A percentile compares a stretch with the other conserved stretches of the same genome.
These are phyloP conservation scores for Botrytis pseudocinerea DNA, from an alignment of 2,329 filamentous ascomycete genomes.

Conservation along the genomic window DNA sequence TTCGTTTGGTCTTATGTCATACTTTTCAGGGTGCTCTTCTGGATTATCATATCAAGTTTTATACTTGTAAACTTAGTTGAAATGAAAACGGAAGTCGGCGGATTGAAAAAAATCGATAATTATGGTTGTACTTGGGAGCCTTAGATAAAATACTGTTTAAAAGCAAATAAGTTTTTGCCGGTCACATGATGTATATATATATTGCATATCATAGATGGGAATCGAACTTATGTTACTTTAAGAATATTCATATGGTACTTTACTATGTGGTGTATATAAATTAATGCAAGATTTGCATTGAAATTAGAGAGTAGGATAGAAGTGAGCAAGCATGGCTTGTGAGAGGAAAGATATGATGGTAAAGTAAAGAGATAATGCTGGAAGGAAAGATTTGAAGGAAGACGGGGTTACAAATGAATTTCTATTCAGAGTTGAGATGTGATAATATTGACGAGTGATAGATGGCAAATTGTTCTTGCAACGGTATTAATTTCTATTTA, in stretches of 20 bases:
- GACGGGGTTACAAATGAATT: neutral
- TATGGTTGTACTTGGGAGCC: no score
- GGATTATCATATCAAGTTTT: no score
- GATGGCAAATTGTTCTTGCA: neutral
- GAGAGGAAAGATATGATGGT: neutral
- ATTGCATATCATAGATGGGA: neutral
- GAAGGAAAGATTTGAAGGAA: fast-evolving
- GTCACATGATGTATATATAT: no score
- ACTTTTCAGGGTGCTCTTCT: no score
- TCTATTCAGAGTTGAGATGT: neutral
- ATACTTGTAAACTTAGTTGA: no score
- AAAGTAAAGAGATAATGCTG: neutral
- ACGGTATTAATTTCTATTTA: neutral
- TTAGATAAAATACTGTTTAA: no score
- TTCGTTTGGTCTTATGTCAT: no score
- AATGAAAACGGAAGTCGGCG: no score
- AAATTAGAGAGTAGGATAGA: neutral
- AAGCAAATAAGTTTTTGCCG: no score
- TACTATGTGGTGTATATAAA: neutral
- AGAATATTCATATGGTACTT: neutral
- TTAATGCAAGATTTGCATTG: neutral
- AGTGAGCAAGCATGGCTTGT: neutral
- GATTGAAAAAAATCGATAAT: no score
- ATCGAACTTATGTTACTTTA: neutral
- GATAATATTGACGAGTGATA: neutral